A percentile compares a stretch with the other conserved stretches of the same genome.
Conservation (phyloP, 306 rosid genomes). For the Vigna reflexopilosa region DNA sequence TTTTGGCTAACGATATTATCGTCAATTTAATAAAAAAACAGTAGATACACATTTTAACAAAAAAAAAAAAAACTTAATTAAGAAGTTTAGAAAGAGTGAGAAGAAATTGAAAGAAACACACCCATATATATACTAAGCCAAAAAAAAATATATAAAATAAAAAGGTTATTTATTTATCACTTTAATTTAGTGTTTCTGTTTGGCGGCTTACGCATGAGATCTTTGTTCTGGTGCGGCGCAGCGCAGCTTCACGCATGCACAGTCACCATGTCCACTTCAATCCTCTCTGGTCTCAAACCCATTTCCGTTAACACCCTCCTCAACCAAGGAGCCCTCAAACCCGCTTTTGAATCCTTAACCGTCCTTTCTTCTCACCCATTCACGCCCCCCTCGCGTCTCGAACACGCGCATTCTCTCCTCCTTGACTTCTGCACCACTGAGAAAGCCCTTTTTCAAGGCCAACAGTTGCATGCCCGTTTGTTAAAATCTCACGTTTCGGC, state of each 20-base stretch:
- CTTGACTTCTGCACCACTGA: conserved; percentile 64
- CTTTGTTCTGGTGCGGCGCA: background rate
- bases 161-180: background rate
- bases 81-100: no score
- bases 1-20: no score
- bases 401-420: conserved; percentile 59
- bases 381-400: conserved; percentile 38
- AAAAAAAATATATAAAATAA: no score
- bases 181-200: background rate
- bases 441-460: conserved; percentile 61
- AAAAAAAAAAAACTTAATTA: no score
- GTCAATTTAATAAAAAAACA: no score
- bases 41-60: no score
- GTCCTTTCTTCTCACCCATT: conserved; percentile 29
- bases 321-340: conserved; percentile 46
- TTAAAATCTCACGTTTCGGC: conserved; percentile 53
- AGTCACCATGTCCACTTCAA: conserved; percentile 34
- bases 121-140: no score
- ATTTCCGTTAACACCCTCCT: conserved; percentile 42
- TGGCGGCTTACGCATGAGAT: background rate
- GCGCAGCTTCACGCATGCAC: background rate
- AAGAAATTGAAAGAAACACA: no score
- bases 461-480: conserved; percentile 71
- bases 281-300: conserved; percentile 33
- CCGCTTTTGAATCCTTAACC: conserved; percentile 53